These are phyloP conservation scores for Camelina laxa DNA, from an alignment of 345 rosid genomes.

Conservation along the genomic window DNA sequence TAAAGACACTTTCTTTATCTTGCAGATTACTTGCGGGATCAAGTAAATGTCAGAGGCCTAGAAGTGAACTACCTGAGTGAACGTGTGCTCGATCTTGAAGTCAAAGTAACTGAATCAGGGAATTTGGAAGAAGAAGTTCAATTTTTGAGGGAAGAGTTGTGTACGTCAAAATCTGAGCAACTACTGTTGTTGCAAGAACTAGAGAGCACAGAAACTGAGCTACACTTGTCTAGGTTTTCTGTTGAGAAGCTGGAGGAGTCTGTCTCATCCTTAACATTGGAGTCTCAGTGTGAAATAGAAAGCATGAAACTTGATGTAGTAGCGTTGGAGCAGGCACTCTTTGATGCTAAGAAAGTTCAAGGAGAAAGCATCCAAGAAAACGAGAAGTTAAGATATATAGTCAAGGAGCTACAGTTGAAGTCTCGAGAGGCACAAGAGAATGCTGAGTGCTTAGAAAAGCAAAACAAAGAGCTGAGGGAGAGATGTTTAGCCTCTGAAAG, in stretches of 20 bases:
- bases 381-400: constrained; percentile 40
- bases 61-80: constrained; percentile 56
- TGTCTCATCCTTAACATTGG: constrained; percentile 55
- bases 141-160: constrained; percentile 55
- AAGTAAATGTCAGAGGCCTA: constrained; percentile 56
- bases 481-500: constrained; percentile 48
- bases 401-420: constrained; percentile 52
- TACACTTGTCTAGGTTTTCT: constrained; percentile 51
- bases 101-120: constrained; percentile 57
- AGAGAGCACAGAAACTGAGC: constrained; percentile 58
- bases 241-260: constrained; percentile 74
- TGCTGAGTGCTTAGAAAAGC: constrained; percentile 48
- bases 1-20: constrained; percentile 5
- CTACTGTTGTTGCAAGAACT: constrained; percentile 55
- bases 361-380: constrained; percentile 45
- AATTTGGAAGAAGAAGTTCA: constrained; percentile 43
- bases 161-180: constrained; percentile 53
- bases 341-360: constrained; percentile 57
- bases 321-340: constrained; percentile 57
- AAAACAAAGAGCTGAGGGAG: constrained; percentile 55
- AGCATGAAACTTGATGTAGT: constrained; percentile 73
- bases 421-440: constrained; percentile 46
- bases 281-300: constrained; percentile 78
- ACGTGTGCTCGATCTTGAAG: constrained; percentile 57
- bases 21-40: constrained; percentile 75